phyloP scores from a whole-genome alignment of 371 early-diverging fungal genomes.

The Umbelopsis sp. region DNA sequence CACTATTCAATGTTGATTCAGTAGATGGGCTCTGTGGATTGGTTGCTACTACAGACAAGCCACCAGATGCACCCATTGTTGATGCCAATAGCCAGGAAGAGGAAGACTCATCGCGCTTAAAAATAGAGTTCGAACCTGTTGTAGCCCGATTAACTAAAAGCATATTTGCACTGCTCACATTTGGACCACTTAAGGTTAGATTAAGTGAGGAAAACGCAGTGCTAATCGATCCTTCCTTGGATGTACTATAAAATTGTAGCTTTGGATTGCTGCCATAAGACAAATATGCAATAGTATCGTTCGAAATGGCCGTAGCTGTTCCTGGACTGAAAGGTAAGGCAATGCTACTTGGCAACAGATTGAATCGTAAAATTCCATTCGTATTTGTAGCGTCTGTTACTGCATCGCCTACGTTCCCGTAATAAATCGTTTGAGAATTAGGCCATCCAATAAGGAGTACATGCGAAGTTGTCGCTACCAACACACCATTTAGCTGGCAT shows the following conservation, averaged over 20 bases:
- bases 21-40: not conserved
- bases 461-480: not conserved
- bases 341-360: not conserved
- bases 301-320: not conserved
- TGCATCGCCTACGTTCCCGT: not conserved
- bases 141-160: not conserved
- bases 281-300: not conserved
- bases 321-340: not conserved
- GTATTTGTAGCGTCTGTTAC: not conserved
- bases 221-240: not conserved
- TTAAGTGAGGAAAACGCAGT: not conserved
- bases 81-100: not conserved
- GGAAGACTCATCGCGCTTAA: not conserved
- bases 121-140: not conserved
- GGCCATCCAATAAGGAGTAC: constrained; percentile 3
- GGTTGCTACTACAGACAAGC: not conserved
- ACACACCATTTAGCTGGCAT: not conserved
- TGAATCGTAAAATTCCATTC: not conserved
- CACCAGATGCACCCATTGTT: not conserved
- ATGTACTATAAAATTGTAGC: not conserved
- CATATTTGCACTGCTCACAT: not conserved
- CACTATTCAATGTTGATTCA: not conserved
- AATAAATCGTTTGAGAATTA: not conserved
- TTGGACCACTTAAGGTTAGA: not conserved
- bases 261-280: not conserved